Conservation (phyloP, 345 rosid species). For the Salix koriyanagi region DNA sequence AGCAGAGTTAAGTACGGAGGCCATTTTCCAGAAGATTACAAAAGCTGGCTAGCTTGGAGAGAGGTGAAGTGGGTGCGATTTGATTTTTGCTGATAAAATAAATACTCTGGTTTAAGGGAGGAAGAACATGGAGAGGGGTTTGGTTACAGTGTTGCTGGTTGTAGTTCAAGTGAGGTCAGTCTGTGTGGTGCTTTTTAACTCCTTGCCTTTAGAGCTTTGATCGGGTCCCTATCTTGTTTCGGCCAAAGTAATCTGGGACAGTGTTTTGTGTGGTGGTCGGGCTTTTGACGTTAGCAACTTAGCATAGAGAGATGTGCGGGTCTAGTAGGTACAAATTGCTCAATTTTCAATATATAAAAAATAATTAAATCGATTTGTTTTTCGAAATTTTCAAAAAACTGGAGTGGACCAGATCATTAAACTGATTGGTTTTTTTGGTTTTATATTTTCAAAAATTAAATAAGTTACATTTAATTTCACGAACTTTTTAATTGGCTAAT, state of each 20-base stretch:
- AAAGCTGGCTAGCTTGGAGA: background rate
- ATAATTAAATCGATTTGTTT: no score
- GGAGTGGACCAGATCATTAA: no score
- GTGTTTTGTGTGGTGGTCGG: background rate
- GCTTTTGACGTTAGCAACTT: background rate
- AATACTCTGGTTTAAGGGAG: background rate
- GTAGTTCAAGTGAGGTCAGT: background rate
- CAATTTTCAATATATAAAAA: no score
- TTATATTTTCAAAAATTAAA: no score
- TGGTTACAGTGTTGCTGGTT: background rate
- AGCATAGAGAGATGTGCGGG: no score
- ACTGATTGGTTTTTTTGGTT: no score
- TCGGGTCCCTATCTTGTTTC: background rate
- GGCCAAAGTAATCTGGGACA: background rate
- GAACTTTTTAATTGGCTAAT: no score
- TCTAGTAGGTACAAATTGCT: no score
- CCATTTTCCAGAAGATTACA: constrained; percentile 29
- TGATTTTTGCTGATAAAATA: background rate
- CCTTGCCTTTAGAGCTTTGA: background rate
- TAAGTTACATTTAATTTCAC: no score
- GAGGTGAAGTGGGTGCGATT: background rate
- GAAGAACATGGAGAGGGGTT: background rate
- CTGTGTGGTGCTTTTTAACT: background rate
- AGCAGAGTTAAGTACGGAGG: constrained; percentile 52
- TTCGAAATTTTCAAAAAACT: no score